Evolutionary conservation across 192 early-diverging fungal genomes (phyloP), one percentile per base, ranked within the genome.

Genomic region (Geosiphon pyriformis): DNA sequence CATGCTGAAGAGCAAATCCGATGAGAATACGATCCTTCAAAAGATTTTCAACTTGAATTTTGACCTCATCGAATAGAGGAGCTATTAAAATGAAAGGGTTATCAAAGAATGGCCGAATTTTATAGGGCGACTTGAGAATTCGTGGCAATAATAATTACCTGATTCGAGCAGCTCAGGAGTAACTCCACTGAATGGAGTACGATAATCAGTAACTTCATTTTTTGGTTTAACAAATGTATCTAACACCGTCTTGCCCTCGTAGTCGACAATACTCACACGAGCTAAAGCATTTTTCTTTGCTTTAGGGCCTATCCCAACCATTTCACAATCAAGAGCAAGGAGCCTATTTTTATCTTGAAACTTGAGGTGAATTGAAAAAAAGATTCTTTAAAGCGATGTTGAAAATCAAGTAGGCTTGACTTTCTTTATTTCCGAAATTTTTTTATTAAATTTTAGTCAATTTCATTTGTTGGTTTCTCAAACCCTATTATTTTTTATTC

Each of bases 251-350:
- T 85, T 77, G 1, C 91, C 90, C 65, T 89, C 78, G 73, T 80
- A 91, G 71, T 93, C 91, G 56, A 92, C 89, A 7, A 93, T 65
- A 15, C 79, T 80, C 20, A 93, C 85, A 2, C 91, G 74, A 1
- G 89, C 91, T 33, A 93, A 62, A 22, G 78, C 80, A 1, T 88
- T 87, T 32, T 77, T 49, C 10, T 51, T 73, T 6, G 90, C 91
- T 53, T 80, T 78, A 22, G 70, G 70, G 4, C 90, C 91, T 1
- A 84, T 86, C 12, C 91, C 90, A 1, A 93, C 90, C 91, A 92
- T 93, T 66, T 93, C 91, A 66, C 91, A 93, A 76, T 93, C 91
- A 1, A 93, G 84, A 0, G 82, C 91, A 22, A 93, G 48, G 70
- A 79, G 91, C 17, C 17, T 46, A 46, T 46, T 17, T 10, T 46